These are phyloP conservation scores for Phlebiopsis flavidoalba DNA, from an alignment of 768 basidiomycete species.

Conservation along the genomic window DNA sequence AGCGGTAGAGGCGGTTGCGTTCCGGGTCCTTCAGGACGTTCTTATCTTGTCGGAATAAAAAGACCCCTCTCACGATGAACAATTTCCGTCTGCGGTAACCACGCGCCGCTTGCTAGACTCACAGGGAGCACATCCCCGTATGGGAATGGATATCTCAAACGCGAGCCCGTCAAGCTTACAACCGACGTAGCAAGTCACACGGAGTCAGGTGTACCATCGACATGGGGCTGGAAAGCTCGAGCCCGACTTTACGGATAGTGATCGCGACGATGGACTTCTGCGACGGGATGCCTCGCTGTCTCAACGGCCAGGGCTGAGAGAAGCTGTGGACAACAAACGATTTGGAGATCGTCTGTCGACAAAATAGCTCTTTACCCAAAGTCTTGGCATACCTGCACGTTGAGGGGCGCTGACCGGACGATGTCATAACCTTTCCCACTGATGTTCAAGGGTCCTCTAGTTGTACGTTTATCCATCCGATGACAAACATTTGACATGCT, in stretches of 20 bases:
- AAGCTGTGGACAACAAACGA: slow-evolving; percentile 78
- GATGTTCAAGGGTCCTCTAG: neutral
- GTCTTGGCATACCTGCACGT: slow-evolving; percentile 64
- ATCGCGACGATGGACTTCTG: slow-evolving; percentile 16
- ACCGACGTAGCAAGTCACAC: slow-evolving; percentile 63
- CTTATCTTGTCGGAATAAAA: slow-evolving; percentile 53
- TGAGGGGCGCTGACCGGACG: slow-evolving; percentile 22
- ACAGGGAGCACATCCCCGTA: slow-evolving; percentile 8
- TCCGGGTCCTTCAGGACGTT: slow-evolving; percentile 82
- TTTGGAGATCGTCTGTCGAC: slow-evolving; percentile 76
- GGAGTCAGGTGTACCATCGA: slow-evolving; percentile 62
- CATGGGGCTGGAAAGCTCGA: slow-evolving; percentile 63
- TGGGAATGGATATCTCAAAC: slow-evolving; percentile 20
- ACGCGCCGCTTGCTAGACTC: slow-evolving; percentile 31
- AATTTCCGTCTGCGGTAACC: slow-evolving; percentile 27
- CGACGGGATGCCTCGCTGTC: slow-evolving; percentile 15
- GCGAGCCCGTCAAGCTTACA: slow-evolving; percentile 22
- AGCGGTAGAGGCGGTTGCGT: slow-evolving; percentile 71
- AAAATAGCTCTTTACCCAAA: slow-evolving; percentile 81
- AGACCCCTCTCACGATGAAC: slow-evolving; percentile 7
- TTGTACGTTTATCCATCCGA: neutral
- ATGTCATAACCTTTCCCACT: neutral
- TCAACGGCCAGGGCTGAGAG: slow-evolving; percentile 34
- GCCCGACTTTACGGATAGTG: slow-evolving; percentile 38
- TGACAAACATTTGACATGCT: neutral